Evolutionary conservation across 2,329 filamentous ascomycete genomes (phyloP), one percentile per base, ranked within the genome.

Genomic region (Fusarium heterosporum): DNA sequence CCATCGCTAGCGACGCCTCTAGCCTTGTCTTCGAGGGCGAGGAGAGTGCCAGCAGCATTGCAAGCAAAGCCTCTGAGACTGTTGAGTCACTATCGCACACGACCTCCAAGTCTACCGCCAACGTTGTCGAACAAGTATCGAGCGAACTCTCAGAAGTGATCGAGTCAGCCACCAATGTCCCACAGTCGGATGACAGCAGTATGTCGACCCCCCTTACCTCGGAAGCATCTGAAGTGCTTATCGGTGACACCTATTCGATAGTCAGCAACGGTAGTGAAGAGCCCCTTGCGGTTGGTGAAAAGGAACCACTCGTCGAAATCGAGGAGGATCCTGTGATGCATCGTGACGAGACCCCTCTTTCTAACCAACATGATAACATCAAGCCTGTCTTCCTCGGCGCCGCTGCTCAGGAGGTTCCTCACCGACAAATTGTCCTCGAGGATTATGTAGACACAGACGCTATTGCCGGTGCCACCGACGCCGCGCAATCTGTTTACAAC

Each of bases 401-500:
- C 16, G 82, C 81, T 2, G 84, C 84, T 4, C 82, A 85, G 61
- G 78, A 79, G 10, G 84, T 84, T 0, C 79, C 84, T 8, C 80
- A 78, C 32, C 79, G 82, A 34, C 74, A 80, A 57, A 81, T 82
- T 13, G 80, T 87, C n/a, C 67, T 87, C 19, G 84, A 86, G 12
- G 82, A 84, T 10, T 80, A 84, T 40, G 73, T 77, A 4, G 75
- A 78, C 42, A 72, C 77, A 2, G 77, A 81, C 34, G 43, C 63
- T 5, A 55, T 75, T 17, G 76, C 77, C 3, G 79, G 75, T 57
- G 78, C 80, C 50, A 80, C 79, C 4, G 76, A 78, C 25, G 80
- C 83, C 16, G 83, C 85, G 6, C 81, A 84, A 61, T 83, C 84
- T 8, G 86, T 85, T 9, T 93, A 93, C 76, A 85, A 84, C 10